These are phyloP conservation scores for Jasminum sambac DNA, from an alignment of 257 asterid species.

Conservation along the genomic window DNA sequence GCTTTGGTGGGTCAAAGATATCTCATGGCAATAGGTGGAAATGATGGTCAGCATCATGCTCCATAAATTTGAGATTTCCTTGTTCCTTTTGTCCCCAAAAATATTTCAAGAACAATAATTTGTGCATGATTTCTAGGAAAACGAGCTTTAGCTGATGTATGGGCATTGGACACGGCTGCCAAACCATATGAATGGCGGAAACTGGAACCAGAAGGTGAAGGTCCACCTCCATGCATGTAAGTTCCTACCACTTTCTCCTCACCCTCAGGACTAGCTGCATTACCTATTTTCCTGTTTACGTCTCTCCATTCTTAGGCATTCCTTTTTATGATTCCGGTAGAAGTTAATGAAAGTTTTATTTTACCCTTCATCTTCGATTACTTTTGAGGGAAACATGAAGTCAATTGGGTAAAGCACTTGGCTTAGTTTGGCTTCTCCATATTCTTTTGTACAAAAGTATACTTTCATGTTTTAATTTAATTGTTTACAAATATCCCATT, in stretches of 20 bases:
- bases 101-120: conserved; percentile 21
- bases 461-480: background rate
- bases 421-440: background rate
- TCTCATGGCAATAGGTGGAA: conserved; percentile 98
- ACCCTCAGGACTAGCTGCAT: background rate
- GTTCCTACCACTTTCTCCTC: conserved; percentile 26
- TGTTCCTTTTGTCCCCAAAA: background rate
- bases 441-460: background rate
- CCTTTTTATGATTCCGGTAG: background rate
- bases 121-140: conserved; percentile 56
- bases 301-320: background rate
- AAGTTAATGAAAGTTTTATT: background rate
- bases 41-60: conserved; percentile 70
- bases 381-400: background rate
- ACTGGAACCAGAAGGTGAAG: conserved; percentile 98
- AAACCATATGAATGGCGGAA: conserved; percentile 99
- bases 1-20: conserved; percentile 99
- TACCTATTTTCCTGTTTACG: background rate
- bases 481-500: background rate
- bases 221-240: conserved; percentile 99
- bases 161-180: conserved; percentile 99
- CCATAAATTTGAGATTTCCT: conserved; percentile 5
- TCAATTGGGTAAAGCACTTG: background rate
- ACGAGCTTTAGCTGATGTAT: conserved; percentile 95
- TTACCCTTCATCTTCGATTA: background rate